Conservation (phyloP, 495 filamentous ascomycete genomes). For the Cercophora newfieldiana region DNA sequence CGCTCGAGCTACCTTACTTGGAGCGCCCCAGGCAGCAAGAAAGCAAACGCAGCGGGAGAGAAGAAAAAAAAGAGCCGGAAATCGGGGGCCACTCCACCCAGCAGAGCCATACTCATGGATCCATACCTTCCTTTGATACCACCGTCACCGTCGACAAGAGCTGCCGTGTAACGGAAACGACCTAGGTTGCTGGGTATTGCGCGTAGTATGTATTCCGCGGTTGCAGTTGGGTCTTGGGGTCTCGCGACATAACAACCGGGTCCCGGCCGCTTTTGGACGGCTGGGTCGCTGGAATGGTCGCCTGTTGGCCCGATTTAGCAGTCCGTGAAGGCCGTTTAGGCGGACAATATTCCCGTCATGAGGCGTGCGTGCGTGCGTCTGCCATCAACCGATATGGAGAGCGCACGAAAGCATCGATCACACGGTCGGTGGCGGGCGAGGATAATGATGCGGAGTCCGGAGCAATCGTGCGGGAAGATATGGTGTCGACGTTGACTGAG, state of each 20-base stretch:
- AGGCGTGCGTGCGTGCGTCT: neutral
- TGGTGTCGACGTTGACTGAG: neutral
- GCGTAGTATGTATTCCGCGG: neutral
- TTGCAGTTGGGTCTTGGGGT: neutral
- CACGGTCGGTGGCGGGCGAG: neutral
- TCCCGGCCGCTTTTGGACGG: neutral
- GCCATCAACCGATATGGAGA: neutral
- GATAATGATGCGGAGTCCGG: neutral
- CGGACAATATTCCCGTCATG: neutral
- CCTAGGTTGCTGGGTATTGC: neutral
- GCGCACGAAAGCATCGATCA: neutral
- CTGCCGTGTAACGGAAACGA: neutral
- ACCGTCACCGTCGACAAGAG: neutral
- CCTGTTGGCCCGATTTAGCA: slow-evolving; percentile 1
- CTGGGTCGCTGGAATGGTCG: neutral
- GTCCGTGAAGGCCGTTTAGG: neutral
- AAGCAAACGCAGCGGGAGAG: too few species aligned
- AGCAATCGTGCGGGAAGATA: neutral
- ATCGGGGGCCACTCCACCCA: neutral
- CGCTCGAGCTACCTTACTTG: neutral
- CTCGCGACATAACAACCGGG: neutral
- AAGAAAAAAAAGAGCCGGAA: neutral
- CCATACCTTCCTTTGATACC: neutral
- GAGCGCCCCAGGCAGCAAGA: neutral
- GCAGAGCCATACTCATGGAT: neutral